Conservation (phyloP, 106 monocot species). For the Cymbidium sinense region DNA sequence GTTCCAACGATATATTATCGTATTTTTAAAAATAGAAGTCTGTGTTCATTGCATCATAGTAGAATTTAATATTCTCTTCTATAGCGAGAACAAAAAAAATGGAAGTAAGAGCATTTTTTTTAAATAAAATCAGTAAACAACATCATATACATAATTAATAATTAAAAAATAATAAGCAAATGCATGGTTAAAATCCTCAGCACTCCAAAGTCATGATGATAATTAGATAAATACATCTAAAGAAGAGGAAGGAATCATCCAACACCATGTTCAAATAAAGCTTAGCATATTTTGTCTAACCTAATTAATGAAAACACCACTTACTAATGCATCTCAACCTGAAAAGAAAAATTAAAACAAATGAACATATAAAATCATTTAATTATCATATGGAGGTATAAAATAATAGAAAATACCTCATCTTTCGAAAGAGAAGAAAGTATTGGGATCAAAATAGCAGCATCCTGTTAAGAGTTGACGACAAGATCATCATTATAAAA, state of each 20-base stretch:
- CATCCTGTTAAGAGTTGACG: slow-evolving; percentile 59
- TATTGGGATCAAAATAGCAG: slow-evolving; percentile 85
- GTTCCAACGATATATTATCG: too few species aligned
- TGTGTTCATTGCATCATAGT: too few species aligned
- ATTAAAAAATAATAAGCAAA: neutral
- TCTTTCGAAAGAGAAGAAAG: slow-evolving; percentile 90
- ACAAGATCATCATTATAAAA: neutral
- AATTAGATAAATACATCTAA: neutral
- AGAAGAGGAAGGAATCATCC: neutral
- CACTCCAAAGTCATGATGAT: neutral
- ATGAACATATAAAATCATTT: neutral
- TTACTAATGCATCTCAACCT: neutral
- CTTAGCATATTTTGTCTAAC: neutral
- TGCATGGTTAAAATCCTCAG: neutral
- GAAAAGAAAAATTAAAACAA: neutral
- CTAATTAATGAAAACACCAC: neutral
- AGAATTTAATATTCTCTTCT: too few species aligned
- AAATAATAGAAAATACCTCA: slow-evolving; percentile 50
- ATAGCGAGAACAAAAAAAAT: neutral
- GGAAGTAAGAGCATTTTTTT: neutral
- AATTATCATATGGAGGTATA: neutral
- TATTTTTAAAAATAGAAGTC: too few species aligned
- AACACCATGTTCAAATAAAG: neutral
- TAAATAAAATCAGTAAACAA: neutral
- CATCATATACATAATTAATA: neutral